A percentile compares a stretch with the other conserved stretches of the same genome.
Conservation (phyloP, 169 alveolate species). For the Cyclospora cayetanensis region DNA sequence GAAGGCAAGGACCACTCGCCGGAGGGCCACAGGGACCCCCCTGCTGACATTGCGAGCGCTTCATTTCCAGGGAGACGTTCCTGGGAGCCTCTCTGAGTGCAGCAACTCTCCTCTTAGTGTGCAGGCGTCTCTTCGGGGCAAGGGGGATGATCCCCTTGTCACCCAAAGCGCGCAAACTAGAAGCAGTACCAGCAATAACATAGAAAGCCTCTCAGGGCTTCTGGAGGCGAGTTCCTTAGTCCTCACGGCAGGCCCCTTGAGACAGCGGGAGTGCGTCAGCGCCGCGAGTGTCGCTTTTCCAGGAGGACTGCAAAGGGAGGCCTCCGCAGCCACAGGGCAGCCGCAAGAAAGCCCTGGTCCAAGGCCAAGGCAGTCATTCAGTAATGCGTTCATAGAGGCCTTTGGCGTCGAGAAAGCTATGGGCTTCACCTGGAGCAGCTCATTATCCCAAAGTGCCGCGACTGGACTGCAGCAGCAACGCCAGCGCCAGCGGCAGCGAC, state of each 20-base stretch:
- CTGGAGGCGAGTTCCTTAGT: background rate
- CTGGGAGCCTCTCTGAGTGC: background rate
- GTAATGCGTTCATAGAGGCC: background rate
- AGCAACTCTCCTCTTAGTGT: background rate
- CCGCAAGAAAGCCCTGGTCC: background rate
- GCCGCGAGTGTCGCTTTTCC: background rate
- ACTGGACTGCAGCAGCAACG: background rate
- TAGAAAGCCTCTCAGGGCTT: background rate
- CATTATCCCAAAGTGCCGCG: conserved; percentile 27
- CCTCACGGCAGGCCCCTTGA: background rate
- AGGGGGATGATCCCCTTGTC: background rate
- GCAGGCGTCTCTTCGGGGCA: background rate
- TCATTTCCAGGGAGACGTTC: background rate
- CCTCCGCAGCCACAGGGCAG: background rate
- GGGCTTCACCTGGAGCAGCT: background rate
- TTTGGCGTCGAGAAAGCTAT: background rate
- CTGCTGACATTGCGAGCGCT: background rate
- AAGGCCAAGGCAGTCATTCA: background rate
- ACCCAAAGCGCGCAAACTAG: too few species aligned
- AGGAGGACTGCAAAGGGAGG: background rate
- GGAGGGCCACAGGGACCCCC: background rate
- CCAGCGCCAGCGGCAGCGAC: conserved; percentile 14
- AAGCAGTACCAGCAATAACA: too few species aligned
- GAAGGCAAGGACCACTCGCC: background rate
- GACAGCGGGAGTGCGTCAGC: background rate